Percentiles rank a stretch among this genome's conserved stretches.
phyloP scores from a whole-genome alignment of 129 eudicot genomes.

The Tagetes erecta region DNA sequence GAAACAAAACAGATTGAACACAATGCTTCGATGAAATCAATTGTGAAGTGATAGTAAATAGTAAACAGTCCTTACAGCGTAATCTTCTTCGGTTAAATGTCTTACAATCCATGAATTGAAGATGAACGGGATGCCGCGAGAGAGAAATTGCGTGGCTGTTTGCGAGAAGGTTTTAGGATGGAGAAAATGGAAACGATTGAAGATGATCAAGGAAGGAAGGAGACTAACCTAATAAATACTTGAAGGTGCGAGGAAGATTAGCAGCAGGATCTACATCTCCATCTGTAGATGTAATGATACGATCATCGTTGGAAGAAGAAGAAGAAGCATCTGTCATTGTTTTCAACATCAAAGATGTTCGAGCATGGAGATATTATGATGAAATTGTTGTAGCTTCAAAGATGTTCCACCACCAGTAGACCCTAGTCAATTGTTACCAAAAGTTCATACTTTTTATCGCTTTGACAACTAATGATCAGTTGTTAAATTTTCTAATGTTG shows the following conservation, averaged over 20 bases:
- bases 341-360: conserved; percentile 9
- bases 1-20: not conserved
- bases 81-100: conserved; percentile 74
- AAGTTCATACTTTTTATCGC: too few species aligned
- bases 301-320: conserved; percentile 19
- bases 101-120: conserved; percentile 94
- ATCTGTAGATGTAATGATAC: conserved; percentile 3
- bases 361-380: not conserved
- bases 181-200: not conserved
- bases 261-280: conserved; percentile 58
- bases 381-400: not conserved
- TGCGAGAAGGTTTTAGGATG: not conserved
- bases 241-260: conserved; percentile 87
- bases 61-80: conserved; percentile 55
- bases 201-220: not conserved
- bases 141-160: conserved; percentile 92
- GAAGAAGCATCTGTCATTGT: conserved; percentile 7
- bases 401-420: not conserved
- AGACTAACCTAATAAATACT: conserved; percentile 71
- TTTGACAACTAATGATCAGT: too few species aligned
- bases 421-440: not conserved
- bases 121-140: conserved; percentile 92
- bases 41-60: not conserved
- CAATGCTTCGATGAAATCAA: conserved; percentile 4
- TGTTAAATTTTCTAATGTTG: too few species aligned